phyloP scores from a whole-genome alignment of 202 grass and related monocot species.

The Setaria italica region DNA sequence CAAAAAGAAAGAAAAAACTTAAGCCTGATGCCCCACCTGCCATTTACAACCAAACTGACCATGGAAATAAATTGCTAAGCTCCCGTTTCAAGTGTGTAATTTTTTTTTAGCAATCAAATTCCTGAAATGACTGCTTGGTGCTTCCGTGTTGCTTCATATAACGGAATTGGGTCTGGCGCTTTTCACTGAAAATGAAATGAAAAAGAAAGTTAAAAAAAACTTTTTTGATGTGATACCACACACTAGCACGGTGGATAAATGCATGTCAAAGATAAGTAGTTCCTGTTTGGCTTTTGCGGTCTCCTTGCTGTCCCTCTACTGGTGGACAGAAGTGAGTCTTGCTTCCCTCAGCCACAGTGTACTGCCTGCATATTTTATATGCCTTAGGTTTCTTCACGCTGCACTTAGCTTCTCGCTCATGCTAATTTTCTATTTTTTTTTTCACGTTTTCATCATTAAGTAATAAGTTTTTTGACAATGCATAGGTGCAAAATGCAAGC shows the following conservation, averaged over 20 bases:
- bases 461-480: not conserved
- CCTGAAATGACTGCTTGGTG: slow-evolving; percentile 9
- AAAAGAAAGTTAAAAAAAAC: not conserved
- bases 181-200: slow-evolving; percentile 31
- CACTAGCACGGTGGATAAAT: not conserved
- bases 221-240: slow-evolving; percentile 25
- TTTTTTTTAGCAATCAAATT: not conserved
- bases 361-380: slow-evolving; percentile 16
- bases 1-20: no score
- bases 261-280: slow-evolving; percentile 22
- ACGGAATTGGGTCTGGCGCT: not conserved
- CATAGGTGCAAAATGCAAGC: not conserved
- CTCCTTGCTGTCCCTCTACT: slow-evolving; percentile 35
- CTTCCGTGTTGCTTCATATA: not conserved
- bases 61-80: not conserved
- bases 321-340: slow-evolving; percentile 43
- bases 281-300: slow-evolving; percentile 37
- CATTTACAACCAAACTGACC: not conserved
- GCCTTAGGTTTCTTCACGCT: not conserved
- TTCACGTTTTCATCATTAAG: not conserved
- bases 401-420: not conserved
- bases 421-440: not conserved
- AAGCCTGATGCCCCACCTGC: no score
- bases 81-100: no score
- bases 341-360: slow-evolving; percentile 41